Evolutionary conservation across 2,329 filamentous ascomycete genomes (phyloP), one percentile per base, ranked within the genome.

Genomic region (Aspergillus ruber): DNA sequence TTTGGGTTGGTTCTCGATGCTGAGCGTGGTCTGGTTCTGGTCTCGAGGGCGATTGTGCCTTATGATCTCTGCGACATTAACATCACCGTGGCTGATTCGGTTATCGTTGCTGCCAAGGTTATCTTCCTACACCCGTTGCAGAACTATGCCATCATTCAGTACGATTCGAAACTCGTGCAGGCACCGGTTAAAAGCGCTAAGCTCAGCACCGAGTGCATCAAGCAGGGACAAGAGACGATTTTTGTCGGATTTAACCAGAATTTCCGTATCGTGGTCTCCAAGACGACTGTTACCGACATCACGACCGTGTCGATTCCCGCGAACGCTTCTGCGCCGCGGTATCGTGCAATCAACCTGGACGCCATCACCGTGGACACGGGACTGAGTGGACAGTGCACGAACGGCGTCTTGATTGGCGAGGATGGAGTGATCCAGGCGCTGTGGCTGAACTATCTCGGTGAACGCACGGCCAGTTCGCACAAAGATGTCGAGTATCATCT

Each of bases 221-320:
- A 89, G 44, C 93, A 97, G 72, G 93, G 93, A 32, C 88, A 90
- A 43, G 86, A 91, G 48, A 96, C 90, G 0, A 90, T 95, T 56
- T 98, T 98, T 70, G 86, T 98, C 53, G 94, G 93, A n/a, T 94
- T 95, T 74, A 98, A 98, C 65, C 85, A 94, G 56, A 97, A 96
- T 56, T 85, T 91, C 51, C 83, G 91, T 32, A 88, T 96, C 36
- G 91, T 97, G 3, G 88, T 96, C 57, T 88, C 90, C 4, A 90
- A 95, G 58, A 97, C 93, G 0, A 89, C 86, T 0, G 90, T 98
- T 12, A 98, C 94, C 0, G 93, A 98, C 66, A 94, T 98, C 61
- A 97, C 91, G 9, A 93, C 93, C 2, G 93, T 97, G 3, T 89
- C 90, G 0, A 97, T 98, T 52, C 94, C 93, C 0, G 90, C 93